Conservation (phyloP, 2,329 filamentous ascomycete genomes). For the Colletotrichum spaethianum region DNA sequence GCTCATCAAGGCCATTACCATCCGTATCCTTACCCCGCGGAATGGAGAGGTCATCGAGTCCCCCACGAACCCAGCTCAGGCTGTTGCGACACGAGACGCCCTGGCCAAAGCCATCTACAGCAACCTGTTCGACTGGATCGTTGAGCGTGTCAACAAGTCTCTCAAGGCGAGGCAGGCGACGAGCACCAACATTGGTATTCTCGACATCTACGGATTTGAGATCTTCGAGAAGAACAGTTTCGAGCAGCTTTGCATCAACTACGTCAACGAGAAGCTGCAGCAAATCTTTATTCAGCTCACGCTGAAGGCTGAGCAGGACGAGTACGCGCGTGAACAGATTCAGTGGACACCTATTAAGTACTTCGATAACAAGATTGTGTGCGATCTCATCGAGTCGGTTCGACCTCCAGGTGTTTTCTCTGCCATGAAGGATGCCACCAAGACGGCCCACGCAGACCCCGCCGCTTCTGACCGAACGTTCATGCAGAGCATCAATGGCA, state of each 20-base stretch:
- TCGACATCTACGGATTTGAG: conserved; percentile 99
- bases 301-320: conserved; percentile 95
- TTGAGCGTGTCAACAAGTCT: conserved; percentile 90
- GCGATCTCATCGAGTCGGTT: conserved; percentile 94
- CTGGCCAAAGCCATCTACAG: conserved; percentile 96
- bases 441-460: conserved; percentile 97
- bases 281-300: conserved; percentile 99
- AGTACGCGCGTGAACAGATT: conserved; percentile 96
- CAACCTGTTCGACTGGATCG: conserved; percentile 99
- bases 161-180: conserved; percentile 83
- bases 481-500: conserved; percentile 90
- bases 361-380: conserved; percentile 99
- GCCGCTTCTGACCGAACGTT: conserved; percentile 96
- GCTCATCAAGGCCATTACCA: conserved; percentile 89
- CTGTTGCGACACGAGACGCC: conserved; percentile 88
- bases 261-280: conserved; percentile 98
- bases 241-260: conserved; percentile 99
- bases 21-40: conserved; percentile 83
- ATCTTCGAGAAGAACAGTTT: conserved; percentile 99
- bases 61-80: conserved; percentile 90
- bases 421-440: conserved; percentile 96
- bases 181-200: conserved; percentile 90
- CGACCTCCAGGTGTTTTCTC: conserved; percentile 94
- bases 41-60: conserved; percentile 78
- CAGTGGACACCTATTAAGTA: conserved; percentile 99